Evolutionary conservation across 2,329 filamentous ascomycete genomes (phyloP).

Genomic region (Coniochaeta sp.): DNA sequence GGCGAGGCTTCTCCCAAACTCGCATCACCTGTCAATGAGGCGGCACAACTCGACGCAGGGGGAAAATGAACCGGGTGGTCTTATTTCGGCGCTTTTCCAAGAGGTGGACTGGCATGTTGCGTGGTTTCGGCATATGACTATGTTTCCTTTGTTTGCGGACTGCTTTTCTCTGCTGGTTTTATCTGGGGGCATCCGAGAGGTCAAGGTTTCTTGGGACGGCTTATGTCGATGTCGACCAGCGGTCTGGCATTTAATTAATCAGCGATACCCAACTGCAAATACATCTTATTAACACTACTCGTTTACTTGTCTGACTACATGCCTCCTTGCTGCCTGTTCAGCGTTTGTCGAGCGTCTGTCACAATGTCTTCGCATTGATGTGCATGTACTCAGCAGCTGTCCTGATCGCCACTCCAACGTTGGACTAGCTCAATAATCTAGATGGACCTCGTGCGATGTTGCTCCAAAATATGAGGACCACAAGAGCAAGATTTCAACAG

Average conservation of each 20-base stretch:
- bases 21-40: background rate
- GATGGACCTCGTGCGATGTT: too few species aligned
- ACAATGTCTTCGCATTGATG: too few species aligned
- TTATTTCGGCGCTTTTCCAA: background rate
- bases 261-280: slow-evolving; percentile 1
- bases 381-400: too few species aligned
- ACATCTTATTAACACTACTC: background rate
- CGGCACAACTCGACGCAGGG: background rate
- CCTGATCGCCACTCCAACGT: too few species aligned
- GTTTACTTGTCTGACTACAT: background rate
- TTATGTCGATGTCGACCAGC: background rate
- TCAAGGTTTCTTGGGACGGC: background rate
- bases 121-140: background rate
- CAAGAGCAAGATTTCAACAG: too few species aligned
- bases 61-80: background rate
- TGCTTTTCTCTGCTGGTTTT: background rate
- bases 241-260: slow-evolving; percentile 1
- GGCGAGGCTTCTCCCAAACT: background rate
- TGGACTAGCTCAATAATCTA: too few species aligned
- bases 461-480: too few species aligned
- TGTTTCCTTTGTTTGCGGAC: background rate
- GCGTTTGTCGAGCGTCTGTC: background rate
- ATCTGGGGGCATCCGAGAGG: background rate
- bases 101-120: background rate
- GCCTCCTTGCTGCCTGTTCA: background rate